Evolutionary conservation across 1,284 basidiomycete species (phyloP), one percentile per base, ranked within the genome.

Genomic region (Ceratobasidium theobromae): DNA sequence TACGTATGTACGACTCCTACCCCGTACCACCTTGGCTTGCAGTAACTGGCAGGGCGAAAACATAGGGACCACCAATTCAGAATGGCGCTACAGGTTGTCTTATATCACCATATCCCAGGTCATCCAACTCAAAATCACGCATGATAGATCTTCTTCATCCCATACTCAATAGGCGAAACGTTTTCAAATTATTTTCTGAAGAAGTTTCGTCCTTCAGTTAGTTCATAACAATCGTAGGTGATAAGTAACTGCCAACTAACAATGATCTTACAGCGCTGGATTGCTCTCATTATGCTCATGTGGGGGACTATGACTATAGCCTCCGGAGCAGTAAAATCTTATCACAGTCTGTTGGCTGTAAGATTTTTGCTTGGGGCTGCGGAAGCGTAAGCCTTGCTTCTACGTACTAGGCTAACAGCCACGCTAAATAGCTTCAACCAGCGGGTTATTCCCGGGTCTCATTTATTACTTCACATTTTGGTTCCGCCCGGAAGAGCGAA

Each of bases 401-500:
- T 6, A 0, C 18, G 1, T 8, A 30, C 6, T 21, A 45, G n/a
- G 33, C 23, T 11, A 12, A 40, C 32, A 28, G 3, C 18, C 18
- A 9, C 16, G 5, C 2, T 27, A 9, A 14, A 21, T 48, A 8
- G 27, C 23, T 12, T 18, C n/a, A n/a, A 14, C 21, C 18, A 62
- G 58, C 9, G 58, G 58, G 0, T 48, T 62, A 21, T 62, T 62
- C 16, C 54, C 65, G 14, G 62, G 67, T 25, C 16, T 68, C 30
- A 76, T 35, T 70, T 70, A 68, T 48, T 68, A 54, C 45, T 72
- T 21, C 55, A 79, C 76, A 4, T 78, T 78, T 70, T 79, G 77
- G 78, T 78, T 77, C 68, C 75, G 73, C 25, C 76, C 75, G 18
- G 74, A 77, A 12, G 78, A 79, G 70, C 76, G 78, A 18, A 77